Conservation (phyloP, 495 filamentous ascomycete species). For the Tetracladium setigerum region DNA sequence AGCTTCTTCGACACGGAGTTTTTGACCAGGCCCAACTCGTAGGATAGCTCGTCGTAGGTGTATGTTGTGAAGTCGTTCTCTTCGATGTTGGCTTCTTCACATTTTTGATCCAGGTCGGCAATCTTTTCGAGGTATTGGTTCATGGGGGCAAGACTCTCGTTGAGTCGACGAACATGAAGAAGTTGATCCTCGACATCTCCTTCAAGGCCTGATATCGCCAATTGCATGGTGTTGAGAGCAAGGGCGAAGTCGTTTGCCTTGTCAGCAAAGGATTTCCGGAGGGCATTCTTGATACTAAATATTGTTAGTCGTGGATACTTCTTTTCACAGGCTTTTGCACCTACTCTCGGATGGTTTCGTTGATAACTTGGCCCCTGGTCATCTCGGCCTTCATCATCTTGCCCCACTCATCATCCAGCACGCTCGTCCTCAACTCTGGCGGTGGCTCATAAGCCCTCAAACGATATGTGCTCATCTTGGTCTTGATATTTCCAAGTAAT, state of each 20-base stretch:
- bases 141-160: conserved; percentile 74
- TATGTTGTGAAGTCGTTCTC: conserved; percentile 99
- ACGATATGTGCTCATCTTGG: conserved; percentile 90
- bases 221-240: conserved; percentile 84
- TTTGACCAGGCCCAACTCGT: conserved; percentile 87
- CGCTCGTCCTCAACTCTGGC: conserved; percentile 65
- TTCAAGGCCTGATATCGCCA: conserved; percentile 88
- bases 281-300: conserved; percentile 77
- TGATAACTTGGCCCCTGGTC: conserved; percentile 82
- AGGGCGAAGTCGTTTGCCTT: conserved; percentile 96
- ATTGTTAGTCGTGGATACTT: conserved; percentile 1
- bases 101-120: conserved; percentile 74
- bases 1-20: conserved; percentile 91
- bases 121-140: conserved; percentile 83
- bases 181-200: conserved; percentile 94
- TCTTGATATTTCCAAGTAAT: conserved; percentile 96
- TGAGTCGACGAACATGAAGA: conserved; percentile 70
- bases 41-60: conserved; percentile 89
- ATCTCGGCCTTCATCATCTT: conserved; percentile 73
- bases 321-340: conserved; percentile 13
- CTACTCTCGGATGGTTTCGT: conserved; percentile 92
- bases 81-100: conserved; percentile 93
- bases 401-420: conserved; percentile 76
- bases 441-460: conserved; percentile 88
- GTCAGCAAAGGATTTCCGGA: conserved; percentile 89